These are phyloP conservation scores for Petunia hybrid DNA, from an alignment of 305 asterid species.

Conservation along the genomic window DNA sequence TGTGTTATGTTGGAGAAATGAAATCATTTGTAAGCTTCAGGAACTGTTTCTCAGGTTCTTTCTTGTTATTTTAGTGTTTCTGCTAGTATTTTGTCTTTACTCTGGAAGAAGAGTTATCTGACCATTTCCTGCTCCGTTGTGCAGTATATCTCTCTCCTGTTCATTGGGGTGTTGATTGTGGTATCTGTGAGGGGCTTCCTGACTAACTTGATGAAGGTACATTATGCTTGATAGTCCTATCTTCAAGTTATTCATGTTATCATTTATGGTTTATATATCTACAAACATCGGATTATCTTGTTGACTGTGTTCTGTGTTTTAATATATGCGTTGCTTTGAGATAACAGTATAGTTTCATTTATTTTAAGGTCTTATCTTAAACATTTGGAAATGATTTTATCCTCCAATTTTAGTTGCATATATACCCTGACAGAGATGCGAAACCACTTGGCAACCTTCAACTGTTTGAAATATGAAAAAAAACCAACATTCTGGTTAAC, in stretches of 20 bases:
- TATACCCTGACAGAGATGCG: constrained; percentile 7
- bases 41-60: background rate
- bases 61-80: background rate
- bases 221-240: constrained; percentile 19
- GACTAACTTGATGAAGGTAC: constrained; percentile 91
- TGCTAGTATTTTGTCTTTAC: background rate
- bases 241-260: background rate
- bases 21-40: background rate
- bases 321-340: background rate
- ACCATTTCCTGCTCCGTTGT: constrained; percentile 32
- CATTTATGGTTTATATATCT: constrained; percentile 8
- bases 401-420: background rate
- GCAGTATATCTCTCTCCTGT: constrained; percentile 95
- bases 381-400: background rate
- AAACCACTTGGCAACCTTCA: constrained; percentile 1
- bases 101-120: constrained; percentile 7
- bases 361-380: background rate
- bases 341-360: background rate
- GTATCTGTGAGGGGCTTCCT: constrained; percentile 95
- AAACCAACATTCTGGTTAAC: background rate
- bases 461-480: background rate
- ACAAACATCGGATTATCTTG: background rate
- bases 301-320: background rate
- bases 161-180: constrained; percentile 95
- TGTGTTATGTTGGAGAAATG: background rate